A percentile compares a stretch with the other conserved stretches of the same genome.
Conservation (phyloP, 208 protist species). For the Leishmania arabica region DNA sequence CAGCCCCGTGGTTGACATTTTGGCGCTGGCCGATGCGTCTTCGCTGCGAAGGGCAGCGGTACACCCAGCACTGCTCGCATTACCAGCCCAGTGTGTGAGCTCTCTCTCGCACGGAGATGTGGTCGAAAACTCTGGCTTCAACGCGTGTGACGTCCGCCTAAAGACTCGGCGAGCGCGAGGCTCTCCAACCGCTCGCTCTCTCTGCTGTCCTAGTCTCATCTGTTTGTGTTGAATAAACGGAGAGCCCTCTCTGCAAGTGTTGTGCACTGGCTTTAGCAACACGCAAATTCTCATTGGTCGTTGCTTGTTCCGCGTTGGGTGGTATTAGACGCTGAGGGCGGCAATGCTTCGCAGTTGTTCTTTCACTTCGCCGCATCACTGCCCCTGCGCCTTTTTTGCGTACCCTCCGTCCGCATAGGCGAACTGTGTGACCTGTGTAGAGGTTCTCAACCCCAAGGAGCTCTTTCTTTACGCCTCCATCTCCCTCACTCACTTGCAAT, state of each 20-base stretch:
- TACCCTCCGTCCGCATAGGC: neutral
- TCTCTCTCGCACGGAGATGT: neutral
- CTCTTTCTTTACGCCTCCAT: neutral
- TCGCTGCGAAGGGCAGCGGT: neutral
- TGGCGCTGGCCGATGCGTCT: neutral
- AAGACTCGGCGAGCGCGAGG: neutral
- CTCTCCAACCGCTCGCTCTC: neutral
- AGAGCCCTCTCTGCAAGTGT: neutral
- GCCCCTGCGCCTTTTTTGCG: neutral
- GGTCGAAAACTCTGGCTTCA: neutral
- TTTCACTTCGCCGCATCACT: neutral
- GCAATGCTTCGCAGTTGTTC: neutral
- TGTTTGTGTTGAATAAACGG: neutral
- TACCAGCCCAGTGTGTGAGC: neutral
- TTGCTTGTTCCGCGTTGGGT: neutral
- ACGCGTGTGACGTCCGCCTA: neutral
- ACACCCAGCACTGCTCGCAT: neutral
- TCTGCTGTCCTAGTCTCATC: neutral
- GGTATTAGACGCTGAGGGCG: neutral
- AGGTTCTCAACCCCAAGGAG: neutral
- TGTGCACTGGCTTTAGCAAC: conserved; percentile 2
- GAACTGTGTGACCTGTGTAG: neutral
- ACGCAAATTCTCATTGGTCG: neutral
- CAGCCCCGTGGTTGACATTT: neutral
- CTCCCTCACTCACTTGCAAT: neutral